These are phyloP conservation scores for Populus pruinosa DNA, from an alignment of 345 rosid genomes.

Conservation along the genomic window DNA sequence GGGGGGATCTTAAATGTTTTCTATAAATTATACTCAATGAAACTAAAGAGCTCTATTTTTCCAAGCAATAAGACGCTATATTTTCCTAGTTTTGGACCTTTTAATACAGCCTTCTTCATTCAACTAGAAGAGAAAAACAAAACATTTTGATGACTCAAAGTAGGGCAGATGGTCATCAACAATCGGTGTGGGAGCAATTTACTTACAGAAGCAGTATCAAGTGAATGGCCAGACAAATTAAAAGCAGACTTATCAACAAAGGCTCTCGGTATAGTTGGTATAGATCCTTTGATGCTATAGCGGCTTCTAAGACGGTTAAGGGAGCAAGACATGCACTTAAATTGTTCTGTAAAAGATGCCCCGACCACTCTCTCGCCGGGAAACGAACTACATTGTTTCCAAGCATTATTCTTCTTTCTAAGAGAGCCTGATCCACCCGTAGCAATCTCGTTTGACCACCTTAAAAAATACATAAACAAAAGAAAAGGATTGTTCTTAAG, in stretches of 20 bases:
- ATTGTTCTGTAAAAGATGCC: slow-evolving; percentile 32
- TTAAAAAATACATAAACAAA: slow-evolving; percentile 26
- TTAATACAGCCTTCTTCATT: not conserved
- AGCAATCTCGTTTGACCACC: slow-evolving; percentile 35
- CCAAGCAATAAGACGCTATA: not conserved
- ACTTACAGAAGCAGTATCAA: slow-evolving; percentile 44
- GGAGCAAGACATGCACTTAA: slow-evolving; percentile 42
- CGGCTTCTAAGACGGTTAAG: slow-evolving; percentile 34
- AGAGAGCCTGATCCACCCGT: slow-evolving; percentile 21
- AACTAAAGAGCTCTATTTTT: not conserved
- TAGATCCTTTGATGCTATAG: slow-evolving; percentile 31
- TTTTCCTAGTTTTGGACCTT: not conserved
- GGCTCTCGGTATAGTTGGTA: slow-evolving; percentile 36
- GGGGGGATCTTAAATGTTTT: not conserved
- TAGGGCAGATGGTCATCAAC: not conserved
- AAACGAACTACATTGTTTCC: slow-evolving; percentile 36
- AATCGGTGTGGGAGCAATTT: not conserved
- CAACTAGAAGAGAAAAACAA: not conserved
- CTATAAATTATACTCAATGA: not conserved
- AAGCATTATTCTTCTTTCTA: slow-evolving; percentile 32
- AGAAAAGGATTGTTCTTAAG: not conserved
- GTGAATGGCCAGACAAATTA: slow-evolving; percentile 38
- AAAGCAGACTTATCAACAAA: slow-evolving; percentile 59
- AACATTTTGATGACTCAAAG: not conserved
- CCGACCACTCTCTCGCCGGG: slow-evolving; percentile 24